These are phyloP conservation scores for Candida sphagnicola DNA, from an alignment of 805 yeast species.

Conservation along the genomic window DNA sequence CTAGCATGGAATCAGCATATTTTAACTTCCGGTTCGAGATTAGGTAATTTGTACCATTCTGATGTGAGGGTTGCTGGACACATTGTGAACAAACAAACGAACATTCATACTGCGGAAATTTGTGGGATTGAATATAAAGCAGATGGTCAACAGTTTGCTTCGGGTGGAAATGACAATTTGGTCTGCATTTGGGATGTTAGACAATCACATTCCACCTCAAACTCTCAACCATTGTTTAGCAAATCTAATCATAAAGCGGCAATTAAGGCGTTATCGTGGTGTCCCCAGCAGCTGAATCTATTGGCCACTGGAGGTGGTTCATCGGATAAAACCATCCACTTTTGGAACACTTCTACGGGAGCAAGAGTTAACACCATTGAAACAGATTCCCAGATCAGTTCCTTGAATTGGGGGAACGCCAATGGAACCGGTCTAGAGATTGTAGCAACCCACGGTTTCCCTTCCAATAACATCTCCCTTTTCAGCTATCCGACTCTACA, in stretches of 20 bases:
- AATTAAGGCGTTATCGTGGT: slow-evolving; percentile 92
- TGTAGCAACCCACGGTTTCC: slow-evolving; percentile 92
- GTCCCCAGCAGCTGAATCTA: slow-evolving; percentile 77
- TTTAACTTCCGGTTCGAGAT: slow-evolving; percentile 81
- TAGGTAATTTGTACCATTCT: slow-evolving; percentile 80
- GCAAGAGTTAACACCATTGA: slow-evolving; percentile 80
- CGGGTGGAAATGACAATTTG: slow-evolving; percentile 92
- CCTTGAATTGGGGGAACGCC: slow-evolving; percentile 85
- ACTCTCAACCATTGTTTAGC: slow-evolving; percentile 56
- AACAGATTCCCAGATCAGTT: slow-evolving; percentile 92
- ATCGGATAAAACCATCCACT: slow-evolving; percentile 80
- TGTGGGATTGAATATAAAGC: slow-evolving; percentile 85
- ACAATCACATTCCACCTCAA: slow-evolving; percentile 27
- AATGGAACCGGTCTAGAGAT: slow-evolving; percentile 74
- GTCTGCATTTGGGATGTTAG: slow-evolving; percentile 93
- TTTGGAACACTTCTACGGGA: slow-evolving; percentile 95
- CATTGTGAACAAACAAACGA: slow-evolving; percentile 50
- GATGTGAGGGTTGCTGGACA: slow-evolving; percentile 87
- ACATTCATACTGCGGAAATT: slow-evolving; percentile 75
- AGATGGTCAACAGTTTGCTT: slow-evolving; percentile 83
- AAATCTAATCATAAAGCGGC: slow-evolving; percentile 88
- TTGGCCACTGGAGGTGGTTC: slow-evolving; percentile 98
- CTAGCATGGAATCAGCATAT: slow-evolving; percentile 83
- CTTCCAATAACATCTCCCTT: slow-evolving; percentile 75
- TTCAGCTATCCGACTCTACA: slow-evolving; percentile 84